Conservation (phyloP, 1,284 basidiomycete genomes). For the Leucoagaricus sp. region DNA sequence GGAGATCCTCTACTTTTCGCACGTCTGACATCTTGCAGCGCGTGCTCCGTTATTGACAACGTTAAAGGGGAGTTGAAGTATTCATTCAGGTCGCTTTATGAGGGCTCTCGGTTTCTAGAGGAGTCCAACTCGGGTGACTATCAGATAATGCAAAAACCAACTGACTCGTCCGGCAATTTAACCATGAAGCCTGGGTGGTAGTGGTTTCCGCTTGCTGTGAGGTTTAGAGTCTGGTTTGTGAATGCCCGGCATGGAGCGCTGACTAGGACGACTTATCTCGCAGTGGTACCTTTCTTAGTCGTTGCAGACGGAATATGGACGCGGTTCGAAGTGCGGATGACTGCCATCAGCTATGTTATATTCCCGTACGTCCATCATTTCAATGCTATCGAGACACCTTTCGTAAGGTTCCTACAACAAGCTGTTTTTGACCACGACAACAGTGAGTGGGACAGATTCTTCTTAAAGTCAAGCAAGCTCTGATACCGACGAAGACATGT, state of each 20-base stretch:
- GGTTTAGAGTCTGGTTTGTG: not conserved
- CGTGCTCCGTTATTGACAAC: not conserved
- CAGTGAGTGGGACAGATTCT: not conserved
- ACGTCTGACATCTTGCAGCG: not conserved
- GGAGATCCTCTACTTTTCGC: not conserved
- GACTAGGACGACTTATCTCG: not conserved
- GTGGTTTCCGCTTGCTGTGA: not conserved
- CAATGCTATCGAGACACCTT: not conserved
- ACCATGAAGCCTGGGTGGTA: not conserved
- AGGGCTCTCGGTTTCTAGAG: not conserved
- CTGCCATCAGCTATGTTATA: not conserved
- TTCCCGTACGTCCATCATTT: not conserved
- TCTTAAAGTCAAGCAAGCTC: not conserved
- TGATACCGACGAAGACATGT: not conserved
- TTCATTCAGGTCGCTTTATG: not conserved
- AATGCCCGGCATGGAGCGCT: too few relatives aligned
- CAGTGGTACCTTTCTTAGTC: not conserved
- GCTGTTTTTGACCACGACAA: not conserved
- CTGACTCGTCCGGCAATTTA: not conserved
- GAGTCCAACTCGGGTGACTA: not conserved
- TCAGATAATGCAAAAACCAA: not conserved
- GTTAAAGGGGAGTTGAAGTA: not conserved
- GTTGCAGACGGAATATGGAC: not conserved
- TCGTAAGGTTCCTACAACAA: not conserved
- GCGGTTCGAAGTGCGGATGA: not conserved